Conservation (phyloP, 2,329 filamentous ascomycete genomes). For the Plenodomus biglobosus region DNA sequence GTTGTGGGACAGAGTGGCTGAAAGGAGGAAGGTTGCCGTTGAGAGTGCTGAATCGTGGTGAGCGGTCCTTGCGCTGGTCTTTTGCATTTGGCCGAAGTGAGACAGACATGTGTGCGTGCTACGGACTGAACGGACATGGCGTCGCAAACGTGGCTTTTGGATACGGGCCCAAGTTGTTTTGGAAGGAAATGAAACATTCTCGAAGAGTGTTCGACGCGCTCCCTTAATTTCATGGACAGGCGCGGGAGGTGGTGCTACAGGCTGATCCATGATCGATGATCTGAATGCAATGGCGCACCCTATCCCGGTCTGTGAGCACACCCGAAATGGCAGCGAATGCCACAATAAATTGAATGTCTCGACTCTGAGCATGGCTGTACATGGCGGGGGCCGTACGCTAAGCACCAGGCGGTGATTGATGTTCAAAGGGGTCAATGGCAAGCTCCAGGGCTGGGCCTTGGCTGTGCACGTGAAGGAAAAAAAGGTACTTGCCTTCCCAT, state of each 20-base stretch:
- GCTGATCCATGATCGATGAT: background rate
- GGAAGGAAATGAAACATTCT: constrained; percentile 34
- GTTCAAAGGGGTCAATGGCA: background rate
- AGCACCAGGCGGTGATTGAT: no score
- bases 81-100: background rate
- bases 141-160: background rate
- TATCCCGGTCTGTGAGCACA: background rate
- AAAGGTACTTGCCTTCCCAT: no score
- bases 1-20: constrained; percentile 1
- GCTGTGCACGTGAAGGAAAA: constrained; percentile 13
- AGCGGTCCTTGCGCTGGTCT: constrained; percentile 3
- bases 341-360: background rate
- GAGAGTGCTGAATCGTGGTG: constrained; percentile 8
- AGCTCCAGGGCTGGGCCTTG: constrained; percentile 12
- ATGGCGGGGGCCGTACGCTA: no score
- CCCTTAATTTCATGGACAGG: constrained; percentile 6
- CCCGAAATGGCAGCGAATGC: background rate
- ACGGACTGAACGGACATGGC: background rate
- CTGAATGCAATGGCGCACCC: background rate
- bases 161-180: constrained; percentile 10
- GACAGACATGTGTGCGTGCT: background rate
- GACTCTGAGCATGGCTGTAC: no score
- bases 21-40: constrained; percentile 21
- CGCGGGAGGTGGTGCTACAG: background rate
- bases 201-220: constrained; percentile 32